A percentile compares a stretch with the other conserved stretches of the same genome.
These are phyloP conservation scores for Penicillium sp. DNA, from an alignment of 2,329 filamentous ascomycete genomes.

Conservation along the genomic window DNA sequence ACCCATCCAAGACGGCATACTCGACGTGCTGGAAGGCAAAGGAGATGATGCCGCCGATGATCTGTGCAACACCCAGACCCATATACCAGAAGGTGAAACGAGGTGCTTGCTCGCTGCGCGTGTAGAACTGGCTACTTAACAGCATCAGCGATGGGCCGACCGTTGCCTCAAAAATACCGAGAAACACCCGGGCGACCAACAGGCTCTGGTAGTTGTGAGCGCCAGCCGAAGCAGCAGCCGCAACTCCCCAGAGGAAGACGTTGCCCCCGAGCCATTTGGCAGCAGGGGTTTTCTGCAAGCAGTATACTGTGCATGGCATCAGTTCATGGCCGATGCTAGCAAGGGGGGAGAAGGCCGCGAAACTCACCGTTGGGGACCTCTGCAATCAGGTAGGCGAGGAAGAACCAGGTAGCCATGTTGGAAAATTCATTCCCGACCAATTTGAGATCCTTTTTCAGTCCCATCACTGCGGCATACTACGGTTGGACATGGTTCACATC, in stretches of 20 bases:
- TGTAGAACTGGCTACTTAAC: constrained; percentile 60
- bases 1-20: constrained; percentile 38
- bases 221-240: constrained; percentile 47
- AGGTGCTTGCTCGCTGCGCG: constrained; percentile 56
- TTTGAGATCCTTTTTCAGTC: constrained; percentile 53
- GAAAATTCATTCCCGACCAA: constrained; percentile 59
- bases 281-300: constrained; percentile 23
- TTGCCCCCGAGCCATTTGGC: constrained; percentile 56
- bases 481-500: background rate
- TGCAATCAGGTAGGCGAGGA: constrained; percentile 57
- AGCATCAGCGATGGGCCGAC: constrained; percentile 61
- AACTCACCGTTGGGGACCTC: constrained; percentile 56
- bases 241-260: constrained; percentile 53
- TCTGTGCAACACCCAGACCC: constrained; percentile 58
- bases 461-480: constrained; percentile 63
- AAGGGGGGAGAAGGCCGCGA: constrained; percentile 1
- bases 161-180: constrained; percentile 61
- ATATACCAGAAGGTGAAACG: constrained; percentile 62
- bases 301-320: constrained; percentile 16
- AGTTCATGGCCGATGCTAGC: background rate
- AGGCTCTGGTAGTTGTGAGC: constrained; percentile 54
- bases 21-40: constrained; percentile 57
- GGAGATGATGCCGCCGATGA: constrained; percentile 36
- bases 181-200: constrained; percentile 55
- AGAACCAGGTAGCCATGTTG: constrained; percentile 59